Evolutionary conservation across 768 basidiomycete species (phyloP).

Genomic region (Thelephora ganbajun): DNA sequence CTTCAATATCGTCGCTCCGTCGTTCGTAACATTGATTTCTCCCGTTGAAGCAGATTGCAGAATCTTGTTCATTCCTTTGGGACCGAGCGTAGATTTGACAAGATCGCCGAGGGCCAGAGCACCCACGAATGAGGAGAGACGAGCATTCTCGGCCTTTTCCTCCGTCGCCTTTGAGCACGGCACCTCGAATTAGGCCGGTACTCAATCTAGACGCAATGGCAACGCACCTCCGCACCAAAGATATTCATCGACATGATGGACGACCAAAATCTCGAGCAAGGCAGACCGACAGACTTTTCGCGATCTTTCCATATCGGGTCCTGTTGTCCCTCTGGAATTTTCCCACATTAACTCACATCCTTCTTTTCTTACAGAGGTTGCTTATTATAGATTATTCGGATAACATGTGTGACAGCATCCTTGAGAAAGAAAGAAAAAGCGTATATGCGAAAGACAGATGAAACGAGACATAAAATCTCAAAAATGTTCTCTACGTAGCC

Average conservation of each 20-base stretch:
- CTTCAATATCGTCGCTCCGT: conserved; percentile 97
- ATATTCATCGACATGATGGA: conserved; percentile 53
- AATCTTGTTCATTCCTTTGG: conserved; percentile 99
- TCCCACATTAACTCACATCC: conserved; percentile 2
- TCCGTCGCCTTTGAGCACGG: conserved; percentile 50
- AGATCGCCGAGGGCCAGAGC: conserved; percentile 95
- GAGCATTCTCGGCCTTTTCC: conserved; percentile 96
- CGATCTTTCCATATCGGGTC: neutral
- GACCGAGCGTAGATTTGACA: conserved; percentile 95
- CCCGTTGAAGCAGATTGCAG: conserved; percentile 83
- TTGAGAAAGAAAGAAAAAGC: too few relatives aligned
- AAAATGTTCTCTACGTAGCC: neutral
- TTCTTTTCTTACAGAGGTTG: too few relatives aligned
- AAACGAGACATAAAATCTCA: too few relatives aligned
- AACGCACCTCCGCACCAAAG: conserved; percentile 44
- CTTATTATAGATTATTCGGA: too few relatives aligned
- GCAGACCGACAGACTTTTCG: neutral
- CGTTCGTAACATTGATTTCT: conserved; percentile 95
- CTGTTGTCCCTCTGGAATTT: neutral
- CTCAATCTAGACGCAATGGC: neutral
- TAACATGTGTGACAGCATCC: too few relatives aligned
- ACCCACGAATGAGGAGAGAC: conserved; percentile 94
- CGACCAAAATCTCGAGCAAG: neutral
- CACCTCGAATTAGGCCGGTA: neutral
- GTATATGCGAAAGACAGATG: too few relatives aligned